These are phyloP conservation scores for Aspergillus piperis DNA, from an alignment of 2,329 filamentous ascomycete species.

Conservation along the genomic window DNA sequence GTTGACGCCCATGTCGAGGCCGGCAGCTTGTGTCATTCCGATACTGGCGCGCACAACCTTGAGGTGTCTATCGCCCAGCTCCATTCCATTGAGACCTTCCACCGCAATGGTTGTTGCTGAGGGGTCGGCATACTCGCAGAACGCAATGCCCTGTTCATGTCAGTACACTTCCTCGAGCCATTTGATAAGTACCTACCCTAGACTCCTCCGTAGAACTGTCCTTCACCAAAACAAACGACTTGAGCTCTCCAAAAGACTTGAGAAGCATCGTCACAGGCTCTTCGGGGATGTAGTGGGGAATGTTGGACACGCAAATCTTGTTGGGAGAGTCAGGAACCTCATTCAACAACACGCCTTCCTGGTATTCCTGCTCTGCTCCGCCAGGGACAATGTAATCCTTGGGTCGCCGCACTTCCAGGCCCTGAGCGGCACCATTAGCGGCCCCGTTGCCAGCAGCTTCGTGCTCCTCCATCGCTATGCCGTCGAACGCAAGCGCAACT, in stretches of 20 bases:
- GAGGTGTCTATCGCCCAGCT: constrained; percentile 81
- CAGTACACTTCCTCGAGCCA: constrained; percentile 7
- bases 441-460: constrained; percentile 49
- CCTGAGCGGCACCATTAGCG: constrained; percentile 56
- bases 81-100: constrained; percentile 89
- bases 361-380: constrained; percentile 69
- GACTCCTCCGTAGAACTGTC: constrained; percentile 84
- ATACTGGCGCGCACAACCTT: constrained; percentile 88
- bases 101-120: constrained; percentile 77
- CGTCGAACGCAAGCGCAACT: constrained; percentile 84
- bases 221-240: constrained; percentile 87
- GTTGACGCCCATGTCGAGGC: constrained; percentile 92
- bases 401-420: constrained; percentile 76
- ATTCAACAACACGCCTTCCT: constrained; percentile 74
- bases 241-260: constrained; percentile 87
- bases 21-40: constrained; percentile 87
- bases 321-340: constrained; percentile 88
- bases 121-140: constrained; percentile 89
- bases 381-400: constrained; percentile 97
- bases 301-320: constrained; percentile 91
- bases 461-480: constrained; percentile 80
- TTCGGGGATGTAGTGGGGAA: constrained; percentile 83
- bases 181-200: constrained; percentile 60
- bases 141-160: constrained; percentile 75
- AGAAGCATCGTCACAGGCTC: constrained; percentile 90